Evolutionary conservation across 2,329 filamentous ascomycete species (phyloP), one percentile per base, ranked within the genome.

Genomic region (Aureobasidium sp.): DNA sequence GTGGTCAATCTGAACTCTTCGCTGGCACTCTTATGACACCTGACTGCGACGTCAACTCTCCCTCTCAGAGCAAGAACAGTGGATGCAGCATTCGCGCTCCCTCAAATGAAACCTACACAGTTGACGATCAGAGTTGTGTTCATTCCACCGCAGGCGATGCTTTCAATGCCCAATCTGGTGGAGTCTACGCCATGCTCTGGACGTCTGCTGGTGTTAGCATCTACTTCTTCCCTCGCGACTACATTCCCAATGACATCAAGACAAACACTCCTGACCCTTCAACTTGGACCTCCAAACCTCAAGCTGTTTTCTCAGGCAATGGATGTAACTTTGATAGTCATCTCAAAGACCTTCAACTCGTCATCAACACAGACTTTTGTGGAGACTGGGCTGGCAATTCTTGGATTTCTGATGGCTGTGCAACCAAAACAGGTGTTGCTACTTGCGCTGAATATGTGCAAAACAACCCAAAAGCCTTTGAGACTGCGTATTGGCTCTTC

Each of bases 361-460:
- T 93, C 66, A 87, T 94, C 74, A 85, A 93, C 75, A 94, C 87
- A 0, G 89, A 88, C 6, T 90, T 96, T 73, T 97, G 92, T 74
- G 92, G 92, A 23, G 84, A 88, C 70, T 96, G 91, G 91, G 91
- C 91, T 8, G 90, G 90, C 27, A 72, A 65, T 5, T 84, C 86
- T 37, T 96, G 88, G 87, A 69, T 70, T 53, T 70, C 73, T 36
- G 80, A 86, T 64, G 80, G 82, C 47, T 92, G 89, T 73, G 75
- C 80, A 1, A 75, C 80, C 44, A 78, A 84, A 13, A 74, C 72
- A 13, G 70, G 70, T 66, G 88, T 84, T 0, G 65, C 75, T 42
- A 86, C 85, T 0, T 96, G 92, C 78, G 71, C 86, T 32, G 83
- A 84, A 27, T 96, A 85, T 72, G 91, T 96, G 26, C 79, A 80